Evolutionary conservation across 345 rosid species (phyloP).

Genomic region (Populus nigra): DNA sequence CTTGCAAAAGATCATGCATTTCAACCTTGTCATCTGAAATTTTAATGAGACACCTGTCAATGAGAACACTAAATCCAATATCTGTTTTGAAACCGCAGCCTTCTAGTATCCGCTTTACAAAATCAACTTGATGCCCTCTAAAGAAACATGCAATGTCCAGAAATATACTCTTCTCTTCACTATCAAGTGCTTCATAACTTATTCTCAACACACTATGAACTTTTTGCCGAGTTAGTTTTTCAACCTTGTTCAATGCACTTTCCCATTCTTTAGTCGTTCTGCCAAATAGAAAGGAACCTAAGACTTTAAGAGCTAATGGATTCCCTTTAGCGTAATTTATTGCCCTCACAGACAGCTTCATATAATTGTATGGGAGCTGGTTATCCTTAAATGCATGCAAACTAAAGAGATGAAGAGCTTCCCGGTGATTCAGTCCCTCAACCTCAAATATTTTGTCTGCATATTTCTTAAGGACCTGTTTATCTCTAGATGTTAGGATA

Average conservation of each 20-base stretch:
- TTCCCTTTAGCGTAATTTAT: background rate
- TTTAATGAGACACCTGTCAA: background rate
- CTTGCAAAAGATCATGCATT: background rate
- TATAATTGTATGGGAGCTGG: background rate
- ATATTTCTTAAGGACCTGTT: background rate
- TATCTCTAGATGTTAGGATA: background rate
- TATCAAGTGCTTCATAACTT: background rate
- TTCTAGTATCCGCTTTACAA: too few relatives aligned
- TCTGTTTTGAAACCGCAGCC: background rate
- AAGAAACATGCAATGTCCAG: too few relatives aligned
- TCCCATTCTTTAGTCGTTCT: background rate
- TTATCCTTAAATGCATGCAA: conserved; percentile 1
- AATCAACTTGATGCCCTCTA: too few relatives aligned
- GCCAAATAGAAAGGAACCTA: conserved; percentile 4
- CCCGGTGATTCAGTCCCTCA: background rate
- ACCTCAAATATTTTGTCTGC: background rate
- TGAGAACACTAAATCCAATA: background rate
- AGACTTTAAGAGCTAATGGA: conserved; percentile 19
- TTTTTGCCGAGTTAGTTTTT: background rate
- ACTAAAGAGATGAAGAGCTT: background rate
- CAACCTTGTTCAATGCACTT: background rate
- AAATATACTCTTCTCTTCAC: too few relatives aligned
- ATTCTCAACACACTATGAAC: background rate
- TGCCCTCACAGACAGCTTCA: background rate
- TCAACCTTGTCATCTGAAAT: background rate